A percentile compares a stretch with the other conserved stretches of the same genome.
phyloP scores from a whole-genome alignment of 192 early-diverging fungal species.

The Mortierella hygrophila region DNA sequence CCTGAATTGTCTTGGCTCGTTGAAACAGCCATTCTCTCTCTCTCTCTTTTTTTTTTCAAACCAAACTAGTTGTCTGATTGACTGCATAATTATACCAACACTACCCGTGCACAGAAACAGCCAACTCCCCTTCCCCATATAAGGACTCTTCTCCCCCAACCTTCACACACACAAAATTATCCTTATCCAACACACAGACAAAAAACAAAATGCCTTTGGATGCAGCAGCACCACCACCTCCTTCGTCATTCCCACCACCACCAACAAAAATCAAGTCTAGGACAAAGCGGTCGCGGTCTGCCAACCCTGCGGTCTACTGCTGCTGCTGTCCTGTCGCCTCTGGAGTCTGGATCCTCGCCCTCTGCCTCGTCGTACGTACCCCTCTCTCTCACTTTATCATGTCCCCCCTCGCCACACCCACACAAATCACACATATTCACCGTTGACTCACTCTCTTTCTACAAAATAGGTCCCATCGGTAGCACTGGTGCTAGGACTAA shows the following conservation, averaged over 20 bases:
- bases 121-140: not conserved
- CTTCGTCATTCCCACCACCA: not conserved
- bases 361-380: slow-evolving; percentile 26
- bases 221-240: not conserved
- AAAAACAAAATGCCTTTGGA: not conserved
- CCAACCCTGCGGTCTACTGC: slow-evolving; percentile 10
- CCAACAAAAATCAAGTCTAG: not conserved
- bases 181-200: not conserved
- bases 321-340: slow-evolving; percentile 28
- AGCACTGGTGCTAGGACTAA: slow-evolving; percentile 25
- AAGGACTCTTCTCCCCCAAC: not conserved
- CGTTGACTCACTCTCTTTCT: not conserved
- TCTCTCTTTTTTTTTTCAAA: not conserved
- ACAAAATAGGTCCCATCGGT: slow-evolving; percentile 33
- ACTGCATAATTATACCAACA: not conserved
- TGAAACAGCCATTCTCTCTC: not conserved
- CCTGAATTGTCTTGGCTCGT: slow-evolving; percentile 6
- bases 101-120: no score
- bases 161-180: not conserved
- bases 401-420: not conserved
- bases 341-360: slow-evolving; percentile 22
- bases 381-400: not conserved
- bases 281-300: not conserved
- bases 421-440: not conserved
- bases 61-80: not conserved